Evolutionary conservation across 495 filamentous ascomycete species (phyloP).

Genomic region (Aspergillus cavernicola): DNA sequence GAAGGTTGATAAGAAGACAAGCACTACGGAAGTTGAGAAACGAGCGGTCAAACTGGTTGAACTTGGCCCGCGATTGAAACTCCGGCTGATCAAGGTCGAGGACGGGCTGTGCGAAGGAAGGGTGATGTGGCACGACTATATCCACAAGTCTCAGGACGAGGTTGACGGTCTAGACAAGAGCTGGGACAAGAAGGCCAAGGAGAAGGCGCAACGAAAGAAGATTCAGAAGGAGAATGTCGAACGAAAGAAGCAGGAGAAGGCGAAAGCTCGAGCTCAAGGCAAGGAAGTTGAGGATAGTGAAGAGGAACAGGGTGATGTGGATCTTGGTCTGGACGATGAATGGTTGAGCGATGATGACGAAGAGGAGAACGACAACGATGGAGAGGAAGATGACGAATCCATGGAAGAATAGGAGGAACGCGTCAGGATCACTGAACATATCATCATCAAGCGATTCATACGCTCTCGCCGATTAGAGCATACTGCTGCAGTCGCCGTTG

Average conservation of each 20-base stretch:
- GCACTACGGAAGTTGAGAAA: conserved; percentile 60
- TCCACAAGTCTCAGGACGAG: conserved; percentile 77
- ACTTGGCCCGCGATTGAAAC: conserved; percentile 81
- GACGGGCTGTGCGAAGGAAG: conserved; percentile 88
- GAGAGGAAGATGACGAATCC: conserved; percentile 35
- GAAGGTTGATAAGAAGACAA: conserved; percentile 33
- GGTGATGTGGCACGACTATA: conserved; percentile 95
- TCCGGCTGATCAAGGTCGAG: conserved; percentile 93
- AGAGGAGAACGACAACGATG: conserved; percentile 48
- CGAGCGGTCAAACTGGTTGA: conserved; percentile 87
- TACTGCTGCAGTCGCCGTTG: background rate
- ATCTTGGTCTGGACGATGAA: conserved; percentile 52
- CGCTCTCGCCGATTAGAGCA: background rate
- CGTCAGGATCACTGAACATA: background rate
- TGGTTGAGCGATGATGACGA: conserved; percentile 59
- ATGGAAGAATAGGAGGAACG: conserved; percentile 33
- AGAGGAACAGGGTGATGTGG: conserved; percentile 46
- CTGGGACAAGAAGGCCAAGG: conserved; percentile 73
- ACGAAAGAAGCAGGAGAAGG: conserved; percentile 67
- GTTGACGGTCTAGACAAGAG: conserved; percentile 69
- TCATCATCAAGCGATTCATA: background rate
- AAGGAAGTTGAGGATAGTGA: conserved; percentile 41
- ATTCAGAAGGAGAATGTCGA: conserved; percentile 84
- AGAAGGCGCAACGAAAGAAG: conserved; percentile 77
- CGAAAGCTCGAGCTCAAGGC: conserved; percentile 41